A percentile compares a stretch with the other conserved stretches of the same genome.
Conservation (phyloP, 2,329 filamentous ascomycete genomes). For the Cyphellophora attinorum region DNA sequence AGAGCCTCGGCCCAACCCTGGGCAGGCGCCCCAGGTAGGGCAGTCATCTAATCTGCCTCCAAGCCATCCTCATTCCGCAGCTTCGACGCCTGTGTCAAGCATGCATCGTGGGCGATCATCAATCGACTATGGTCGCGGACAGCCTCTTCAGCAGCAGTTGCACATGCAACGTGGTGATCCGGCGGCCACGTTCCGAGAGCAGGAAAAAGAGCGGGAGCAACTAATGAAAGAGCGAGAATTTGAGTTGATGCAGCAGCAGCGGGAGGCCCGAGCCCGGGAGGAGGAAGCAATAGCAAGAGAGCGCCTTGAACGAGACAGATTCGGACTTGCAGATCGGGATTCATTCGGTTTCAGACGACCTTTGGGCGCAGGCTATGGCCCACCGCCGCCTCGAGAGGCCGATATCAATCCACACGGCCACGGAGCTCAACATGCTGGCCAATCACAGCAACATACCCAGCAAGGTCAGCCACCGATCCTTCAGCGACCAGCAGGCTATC, state of each 20-base stretch:
- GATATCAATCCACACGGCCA: neutral
- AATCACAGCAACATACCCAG: slow-evolving; percentile 4
- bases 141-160: slow-evolving; percentile 15
- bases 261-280: slow-evolving; percentile 9
- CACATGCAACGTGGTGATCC: slow-evolving; percentile 3
- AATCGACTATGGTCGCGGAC: slow-evolving; percentile 9
- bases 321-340: no score
- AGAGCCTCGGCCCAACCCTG: neutral
- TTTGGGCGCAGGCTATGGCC: no score
- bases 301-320: no score
- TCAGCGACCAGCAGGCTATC: slow-evolving; percentile 1
- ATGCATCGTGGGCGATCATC: slow-evolving; percentile 14
- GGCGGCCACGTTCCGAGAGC: slow-evolving; percentile 12
- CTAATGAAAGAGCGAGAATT: slow-evolving; percentile 11
- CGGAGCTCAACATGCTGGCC: neutral
- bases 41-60: slow-evolving; percentile 7
- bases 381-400: neutral
- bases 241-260: slow-evolving; percentile 12
- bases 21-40: slow-evolving; percentile 4
- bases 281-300: slow-evolving; percentile 6
- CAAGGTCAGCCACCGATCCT: slow-evolving; percentile 1
- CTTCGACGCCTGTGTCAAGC: slow-evolving; percentile 16
- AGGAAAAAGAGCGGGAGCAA: slow-evolving; percentile 14
- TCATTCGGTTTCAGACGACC: no score
- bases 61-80: slow-evolving; percentile 14